Evolutionary conservation across 495 filamentous ascomycete genomes (phyloP).

Genomic region (Corynascus novoguineensis): DNA sequence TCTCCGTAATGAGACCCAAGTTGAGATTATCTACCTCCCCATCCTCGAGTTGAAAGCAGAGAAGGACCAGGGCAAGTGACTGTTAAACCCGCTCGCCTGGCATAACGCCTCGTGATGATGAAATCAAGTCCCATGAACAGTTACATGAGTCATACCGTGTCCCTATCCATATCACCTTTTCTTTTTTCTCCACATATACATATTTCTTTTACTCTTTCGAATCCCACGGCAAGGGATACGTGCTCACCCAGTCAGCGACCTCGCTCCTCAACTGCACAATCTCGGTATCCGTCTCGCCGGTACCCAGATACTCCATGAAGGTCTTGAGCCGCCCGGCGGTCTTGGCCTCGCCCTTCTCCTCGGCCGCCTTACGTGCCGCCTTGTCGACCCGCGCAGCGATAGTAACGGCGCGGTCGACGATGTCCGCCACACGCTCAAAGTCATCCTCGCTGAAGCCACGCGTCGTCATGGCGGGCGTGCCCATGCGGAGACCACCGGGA

Average conservation of each 20-base stretch:
- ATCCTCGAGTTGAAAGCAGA: not conserved
- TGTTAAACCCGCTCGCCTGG: conserved; percentile 29
- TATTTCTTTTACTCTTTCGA: conserved; percentile 17
- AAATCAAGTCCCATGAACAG: not conserved
- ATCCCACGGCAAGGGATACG: conserved; percentile 82
- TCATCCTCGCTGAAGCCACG: conserved; percentile 82
- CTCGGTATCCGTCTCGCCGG: conserved; percentile 77
- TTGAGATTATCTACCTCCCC: not conserved
- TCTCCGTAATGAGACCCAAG: too few relatives aligned
- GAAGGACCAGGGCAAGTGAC: conserved; percentile 9
- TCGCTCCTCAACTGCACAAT: conserved; percentile 82
- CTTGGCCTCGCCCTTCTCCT: conserved; percentile 66
- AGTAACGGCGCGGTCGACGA: conserved; percentile 85
- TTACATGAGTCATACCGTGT: not conserved
- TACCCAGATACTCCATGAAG: conserved; percentile 76
- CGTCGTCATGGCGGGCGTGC: conserved; percentile 96
- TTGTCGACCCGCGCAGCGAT: conserved; percentile 83
- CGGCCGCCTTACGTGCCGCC: conserved; percentile 66
- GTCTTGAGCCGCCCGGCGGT: conserved; percentile 73
- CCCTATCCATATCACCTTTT: not conserved
- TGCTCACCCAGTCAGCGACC: conserved; percentile 93
- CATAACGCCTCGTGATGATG: not conserved
- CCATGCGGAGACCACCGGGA: conserved; percentile 86
- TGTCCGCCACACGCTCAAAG: conserved; percentile 82
- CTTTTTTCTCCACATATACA: not conserved